A percentile compares a stretch with the other conserved stretches of the same genome.
These are phyloP conservation scores for Epichloe sibirici DNA, from an alignment of 2,329 filamentous ascomycete genomes.

Conservation along the genomic window DNA sequence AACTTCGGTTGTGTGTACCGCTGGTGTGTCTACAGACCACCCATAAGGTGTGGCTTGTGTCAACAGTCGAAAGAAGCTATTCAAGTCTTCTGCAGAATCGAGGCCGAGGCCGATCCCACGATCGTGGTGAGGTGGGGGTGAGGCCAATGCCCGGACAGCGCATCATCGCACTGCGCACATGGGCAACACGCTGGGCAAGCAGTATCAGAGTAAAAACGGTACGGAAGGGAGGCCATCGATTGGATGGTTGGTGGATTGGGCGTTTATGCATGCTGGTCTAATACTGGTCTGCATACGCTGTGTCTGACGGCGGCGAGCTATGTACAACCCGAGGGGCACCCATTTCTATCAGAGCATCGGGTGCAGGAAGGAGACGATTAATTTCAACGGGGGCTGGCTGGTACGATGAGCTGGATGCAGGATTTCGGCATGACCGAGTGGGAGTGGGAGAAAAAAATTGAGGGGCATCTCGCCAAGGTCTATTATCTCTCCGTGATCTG, in stretches of 20 bases:
- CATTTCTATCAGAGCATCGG: conserved; percentile 32
- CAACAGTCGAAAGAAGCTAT: too few species aligned
- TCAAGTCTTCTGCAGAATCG: not conserved
- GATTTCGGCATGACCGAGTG: conserved; percentile 24
- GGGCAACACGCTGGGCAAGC: conserved; percentile 22
- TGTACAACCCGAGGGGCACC: conserved; percentile 28
- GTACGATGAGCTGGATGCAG: conserved; percentile 16
- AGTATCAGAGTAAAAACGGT: conserved; percentile 26
- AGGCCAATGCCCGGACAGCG: conserved; percentile 4
- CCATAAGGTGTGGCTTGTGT: too few species aligned
- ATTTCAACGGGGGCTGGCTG: too few species aligned
- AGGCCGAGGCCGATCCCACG: not conserved
- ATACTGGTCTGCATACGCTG: conserved; percentile 29
- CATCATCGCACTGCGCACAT: conserved; percentile 16
- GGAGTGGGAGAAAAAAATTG: conserved; percentile 19
- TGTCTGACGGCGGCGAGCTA: conserved; percentile 23
- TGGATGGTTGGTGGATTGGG: conserved; percentile 35
- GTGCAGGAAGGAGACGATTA: conserved; percentile 27
- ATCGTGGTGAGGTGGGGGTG: conserved; percentile 13
- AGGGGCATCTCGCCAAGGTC: not conserved
- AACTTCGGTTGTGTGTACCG: too few species aligned
- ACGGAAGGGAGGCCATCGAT: conserved; percentile 32
- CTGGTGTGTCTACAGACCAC: too few species aligned
- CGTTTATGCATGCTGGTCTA: conserved; percentile 22
- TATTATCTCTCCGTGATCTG: not conserved